phyloP scores from a whole-genome alignment of 148 eudicot species.

The Rhododendron ferrugineum region DNA sequence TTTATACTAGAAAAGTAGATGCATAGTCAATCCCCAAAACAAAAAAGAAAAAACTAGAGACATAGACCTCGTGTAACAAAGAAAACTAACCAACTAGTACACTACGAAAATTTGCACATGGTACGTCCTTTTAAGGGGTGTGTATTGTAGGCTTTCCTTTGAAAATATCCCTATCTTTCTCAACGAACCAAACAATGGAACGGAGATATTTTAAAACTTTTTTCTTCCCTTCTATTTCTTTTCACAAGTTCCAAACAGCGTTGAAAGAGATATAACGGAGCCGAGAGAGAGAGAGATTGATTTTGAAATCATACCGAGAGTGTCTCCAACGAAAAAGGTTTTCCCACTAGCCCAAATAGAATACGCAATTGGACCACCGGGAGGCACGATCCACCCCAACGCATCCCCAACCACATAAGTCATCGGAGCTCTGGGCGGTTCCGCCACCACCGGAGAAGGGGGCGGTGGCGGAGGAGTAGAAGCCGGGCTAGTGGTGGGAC shows the following conservation, averaged over 20 bases:
- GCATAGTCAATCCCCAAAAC: background rate
- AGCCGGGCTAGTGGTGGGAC: conserved; percentile 6
- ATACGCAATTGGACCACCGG: conserved; percentile 16
- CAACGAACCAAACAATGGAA: background rate
- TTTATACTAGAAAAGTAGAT: too few species aligned
- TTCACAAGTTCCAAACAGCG: background rate
- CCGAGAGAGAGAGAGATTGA: background rate
- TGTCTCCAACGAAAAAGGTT: conserved; percentile 22
- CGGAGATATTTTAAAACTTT: background rate
- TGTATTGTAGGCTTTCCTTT: too few species aligned
- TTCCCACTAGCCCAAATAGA: conserved; percentile 18
- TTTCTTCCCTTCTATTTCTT: background rate
- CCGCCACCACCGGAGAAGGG: background rate
- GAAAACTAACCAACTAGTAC: background rate
- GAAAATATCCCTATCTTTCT: background rate
- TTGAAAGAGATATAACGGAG: background rate
- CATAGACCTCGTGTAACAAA: too few species aligned
- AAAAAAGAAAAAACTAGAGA: too few species aligned
- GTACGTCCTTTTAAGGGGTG: too few species aligned
- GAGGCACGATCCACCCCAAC: conserved; percentile 25
- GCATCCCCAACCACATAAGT: conserved; percentile 20
- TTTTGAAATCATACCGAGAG: conserved; percentile 9
- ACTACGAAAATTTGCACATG: background rate
- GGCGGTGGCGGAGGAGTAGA: background rate
- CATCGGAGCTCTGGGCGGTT: conserved; percentile 1